Evolutionary conservation across 2,329 filamentous ascomycete genomes (phyloP).

Genomic region (Epichloe uncinata): DNA sequence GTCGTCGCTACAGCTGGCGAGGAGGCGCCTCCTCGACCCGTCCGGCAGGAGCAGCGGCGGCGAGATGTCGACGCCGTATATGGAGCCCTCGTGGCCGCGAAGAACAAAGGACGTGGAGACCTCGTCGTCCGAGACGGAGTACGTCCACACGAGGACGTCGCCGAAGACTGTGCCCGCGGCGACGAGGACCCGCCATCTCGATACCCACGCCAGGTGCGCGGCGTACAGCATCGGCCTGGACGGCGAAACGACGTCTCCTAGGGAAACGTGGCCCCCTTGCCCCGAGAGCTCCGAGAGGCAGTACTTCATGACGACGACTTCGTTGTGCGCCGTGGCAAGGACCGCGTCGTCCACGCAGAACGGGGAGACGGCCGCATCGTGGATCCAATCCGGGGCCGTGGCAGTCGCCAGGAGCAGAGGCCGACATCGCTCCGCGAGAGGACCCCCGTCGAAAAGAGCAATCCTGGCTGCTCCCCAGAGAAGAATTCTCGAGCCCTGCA

Average conservation of each 20-base stretch:
- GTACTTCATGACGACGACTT: slow-evolving; percentile 42
- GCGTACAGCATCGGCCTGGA: slow-evolving; percentile 82
- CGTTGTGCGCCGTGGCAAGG: slow-evolving; percentile 79
- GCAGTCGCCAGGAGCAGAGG: slow-evolving; percentile 13
- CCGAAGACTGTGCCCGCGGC: slow-evolving; percentile 90
- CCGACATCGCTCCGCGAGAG: slow-evolving; percentile 9
- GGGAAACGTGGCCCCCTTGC: slow-evolving; percentile 21
- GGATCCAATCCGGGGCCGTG: slow-evolving; percentile 60
- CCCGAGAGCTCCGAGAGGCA: slow-evolving; percentile 16
- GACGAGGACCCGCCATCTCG: slow-evolving; percentile 49
- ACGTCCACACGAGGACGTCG: slow-evolving; percentile 84
- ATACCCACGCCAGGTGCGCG: slow-evolving; percentile 56
- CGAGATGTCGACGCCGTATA: slow-evolving; percentile 82
- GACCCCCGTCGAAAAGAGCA: slow-evolving; percentile 21
- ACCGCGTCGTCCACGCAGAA: slow-evolving; percentile 31
- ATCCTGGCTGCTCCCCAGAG: slow-evolving; percentile 59
- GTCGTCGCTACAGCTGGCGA: slow-evolving; percentile 92
- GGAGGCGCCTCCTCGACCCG: slow-evolving; percentile 38
- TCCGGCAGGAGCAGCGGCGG: slow-evolving; percentile 28
- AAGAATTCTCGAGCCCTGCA: slow-evolving; percentile 27
- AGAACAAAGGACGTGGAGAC: slow-evolving; percentile 36
- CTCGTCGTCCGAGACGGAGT: slow-evolving; percentile 22
- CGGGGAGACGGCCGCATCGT: slow-evolving; percentile 48
- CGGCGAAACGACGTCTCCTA: slow-evolving; percentile 40
- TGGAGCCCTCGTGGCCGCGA: slow-evolving; percentile 73